phyloP scores from a whole-genome alignment of 768 basidiomycete genomes.

The Phlebiopsis gigantea region DNA sequence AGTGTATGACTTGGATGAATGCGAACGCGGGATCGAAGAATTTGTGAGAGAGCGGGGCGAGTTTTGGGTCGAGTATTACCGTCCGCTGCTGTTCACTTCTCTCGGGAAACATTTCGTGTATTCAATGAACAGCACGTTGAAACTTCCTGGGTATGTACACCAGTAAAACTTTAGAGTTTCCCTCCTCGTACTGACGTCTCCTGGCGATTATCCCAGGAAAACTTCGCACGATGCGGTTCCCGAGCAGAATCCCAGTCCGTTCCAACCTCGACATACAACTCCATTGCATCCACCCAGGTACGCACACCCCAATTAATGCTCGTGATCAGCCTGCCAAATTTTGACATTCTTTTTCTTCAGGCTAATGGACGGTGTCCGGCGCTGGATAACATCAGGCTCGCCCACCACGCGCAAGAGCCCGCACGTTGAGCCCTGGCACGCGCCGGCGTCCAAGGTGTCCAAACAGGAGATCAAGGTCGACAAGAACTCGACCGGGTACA shows the following conservation, averaged over 20 bases:
- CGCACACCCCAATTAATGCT: background rate
- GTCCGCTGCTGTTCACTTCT: slow-evolving; percentile 78
- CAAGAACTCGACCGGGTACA: slow-evolving; percentile 45
- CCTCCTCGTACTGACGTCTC: background rate
- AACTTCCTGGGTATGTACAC: slow-evolving; percentile 64
- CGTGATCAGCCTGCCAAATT: background rate
- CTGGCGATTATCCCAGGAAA: slow-evolving; percentile 54
- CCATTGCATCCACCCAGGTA: slow-evolving; percentile 35
- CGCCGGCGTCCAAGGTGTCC: slow-evolving; percentile 18
- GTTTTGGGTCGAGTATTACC: slow-evolving; percentile 88
- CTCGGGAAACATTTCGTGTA: slow-evolving; percentile 87
- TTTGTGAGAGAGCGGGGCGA: slow-evolving; percentile 61
- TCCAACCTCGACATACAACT: slow-evolving; percentile 50
- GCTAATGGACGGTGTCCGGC: slow-evolving; percentile 71
- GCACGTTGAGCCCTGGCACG: slow-evolving; percentile 32
- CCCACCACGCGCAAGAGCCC: slow-evolving; percentile 36
- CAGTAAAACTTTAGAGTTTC: too few species aligned
- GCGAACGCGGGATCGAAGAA: slow-evolving; percentile 51
- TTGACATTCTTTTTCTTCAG: slow-evolving; percentile 29
- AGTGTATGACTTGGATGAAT: slow-evolving; percentile 28
- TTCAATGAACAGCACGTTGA: slow-evolving; percentile 87
- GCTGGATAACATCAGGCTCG: slow-evolving; percentile 65
- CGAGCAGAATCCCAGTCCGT: slow-evolving; percentile 71
- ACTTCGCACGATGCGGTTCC: slow-evolving; percentile 37
- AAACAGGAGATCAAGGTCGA: slow-evolving; percentile 18